Evolutionary conservation across 352 stramenopile genomes (phyloP), one percentile per base, ranked within the genome.

Genomic region (Elongisporangium prolatum): DNA sequence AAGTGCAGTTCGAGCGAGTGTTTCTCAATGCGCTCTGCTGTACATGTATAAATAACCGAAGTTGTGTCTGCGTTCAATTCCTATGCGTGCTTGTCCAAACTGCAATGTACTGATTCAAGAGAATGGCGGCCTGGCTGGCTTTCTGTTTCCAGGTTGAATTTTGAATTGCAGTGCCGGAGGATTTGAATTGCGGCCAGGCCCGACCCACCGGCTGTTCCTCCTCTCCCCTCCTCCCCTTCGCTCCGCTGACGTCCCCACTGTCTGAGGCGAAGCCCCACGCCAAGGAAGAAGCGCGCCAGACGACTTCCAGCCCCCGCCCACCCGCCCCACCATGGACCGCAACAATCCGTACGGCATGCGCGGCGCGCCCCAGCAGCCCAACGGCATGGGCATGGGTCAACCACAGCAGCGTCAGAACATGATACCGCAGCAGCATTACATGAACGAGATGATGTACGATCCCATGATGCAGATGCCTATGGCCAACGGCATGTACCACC

Each of bases 381-480:
- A 71, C 60, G 63, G 71, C 57, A 77, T 87, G 71, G 21, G 56
- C 49, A 25, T 57, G 21, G 62, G 62, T 48, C 65, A 68, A 51
- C 59, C 58, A 8, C 44, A 66, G 57, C 66, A 68, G 50, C 24
- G 21, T 22, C 57, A 78, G 56, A 75, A 77, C 48, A 77, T 78
- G 59, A 77, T 75, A 17, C 65, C 67, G 53, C 75, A 74, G 62
- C 75, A 79, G 64, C 74, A 83, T 56, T 91, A 88, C 60, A 87
- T 89, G 77, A 76, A 76, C 67, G 80, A 91, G 54, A 86, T 89
- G 69, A 74, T 91, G 68, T 91, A 89, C 57, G 78, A 88, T 67
- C 74, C 77, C 24, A 34, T 34, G 51, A 75, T 89, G 62, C 50
- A 49, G 3, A 77, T 80, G 64, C 68, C 70, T 48, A 87, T 88